These are phyloP conservation scores for Nicotiana rustica DNA, from an alignment of 305 asterid genomes.

Conservation along the genomic window DNA sequence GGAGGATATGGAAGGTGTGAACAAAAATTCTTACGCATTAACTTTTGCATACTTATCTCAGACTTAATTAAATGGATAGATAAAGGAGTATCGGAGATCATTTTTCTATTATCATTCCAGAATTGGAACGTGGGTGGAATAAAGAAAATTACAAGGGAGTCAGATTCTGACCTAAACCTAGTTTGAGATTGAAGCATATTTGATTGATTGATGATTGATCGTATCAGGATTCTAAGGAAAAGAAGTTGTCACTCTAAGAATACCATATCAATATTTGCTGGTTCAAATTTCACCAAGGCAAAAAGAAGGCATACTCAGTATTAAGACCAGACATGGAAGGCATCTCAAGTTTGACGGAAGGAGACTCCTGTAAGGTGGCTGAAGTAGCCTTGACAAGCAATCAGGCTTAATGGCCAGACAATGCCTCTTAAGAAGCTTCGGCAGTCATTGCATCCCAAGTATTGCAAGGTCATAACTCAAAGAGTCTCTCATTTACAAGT, in stretches of 20 bases:
- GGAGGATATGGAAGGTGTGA: background rate
- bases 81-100: background rate
- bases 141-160: slow-evolving; percentile 13
- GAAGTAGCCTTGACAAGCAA: background rate
- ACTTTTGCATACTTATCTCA: slow-evolving; percentile 12
- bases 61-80: background rate
- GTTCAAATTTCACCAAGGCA: background rate
- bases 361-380: too few relatives aligned
- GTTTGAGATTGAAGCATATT: background rate
- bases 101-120: background rate
- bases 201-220: too few relatives aligned
- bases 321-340: background rate
- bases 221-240: background rate
- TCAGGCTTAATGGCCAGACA: background rate
- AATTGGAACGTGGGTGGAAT: background rate
- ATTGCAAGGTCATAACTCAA: background rate
- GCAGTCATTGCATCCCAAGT: background rate
- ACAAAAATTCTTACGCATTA: background rate
- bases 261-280: background rate
- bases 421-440: background rate
- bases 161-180: slow-evolving; percentile 20
- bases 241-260: slow-evolving; percentile 21
- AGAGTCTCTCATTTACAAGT: background rate
- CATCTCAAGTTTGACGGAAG: background rate
- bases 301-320: too few relatives aligned